phyloP scores from a whole-genome alignment of 805 yeast genomes.

The Schwanniomyces vanrijiae region DNA sequence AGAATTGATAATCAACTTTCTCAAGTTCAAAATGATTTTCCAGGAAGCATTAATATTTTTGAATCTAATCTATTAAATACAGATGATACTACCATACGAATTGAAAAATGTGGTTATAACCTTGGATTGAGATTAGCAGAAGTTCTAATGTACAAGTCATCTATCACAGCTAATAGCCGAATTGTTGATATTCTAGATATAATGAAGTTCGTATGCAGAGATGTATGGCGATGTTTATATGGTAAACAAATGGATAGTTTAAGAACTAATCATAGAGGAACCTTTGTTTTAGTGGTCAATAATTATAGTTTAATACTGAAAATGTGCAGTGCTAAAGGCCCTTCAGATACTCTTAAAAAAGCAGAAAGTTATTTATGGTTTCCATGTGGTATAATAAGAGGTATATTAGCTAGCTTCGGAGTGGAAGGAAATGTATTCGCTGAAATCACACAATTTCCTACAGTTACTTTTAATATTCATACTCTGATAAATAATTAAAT shows the following conservation, averaged over 20 bases:
- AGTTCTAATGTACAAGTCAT: slow-evolving; percentile 39
- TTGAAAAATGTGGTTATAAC: slow-evolving; percentile 70
- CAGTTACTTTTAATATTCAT: slow-evolving; percentile 72
- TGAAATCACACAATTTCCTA: slow-evolving; percentile 60
- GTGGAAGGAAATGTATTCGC: slow-evolving; percentile 64
- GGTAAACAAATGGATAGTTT: slow-evolving; percentile 89
- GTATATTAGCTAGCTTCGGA: slow-evolving; percentile 68
- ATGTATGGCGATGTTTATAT: slow-evolving; percentile 80
- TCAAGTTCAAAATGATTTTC: slow-evolving; percentile 28
- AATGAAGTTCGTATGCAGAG: slow-evolving; percentile 91
- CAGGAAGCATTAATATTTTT: slow-evolving; percentile 45
- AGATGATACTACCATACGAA: slow-evolving; percentile 55
- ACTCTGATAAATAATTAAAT: slow-evolving; percentile 43
- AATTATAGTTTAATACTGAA: slow-evolving; percentile 53
- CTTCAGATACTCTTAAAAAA: slow-evolving; percentile 43
- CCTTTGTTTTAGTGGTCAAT: slow-evolving; percentile 75
- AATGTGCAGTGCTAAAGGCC: slow-evolving; percentile 47
- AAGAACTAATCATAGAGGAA: slow-evolving; percentile 87
- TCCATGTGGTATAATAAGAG: slow-evolving; percentile 75
- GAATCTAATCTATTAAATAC: slow-evolving; percentile 32
- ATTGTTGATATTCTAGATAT: slow-evolving; percentile 70
- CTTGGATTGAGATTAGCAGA: slow-evolving; percentile 62
- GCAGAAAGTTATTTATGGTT: slow-evolving; percentile 59
- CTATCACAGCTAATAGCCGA: slow-evolving; percentile 23
- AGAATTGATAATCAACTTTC: slow-evolving; percentile 22